Conservation (phyloP, 805 yeast species). For the Blastobotrys americana region DNA sequence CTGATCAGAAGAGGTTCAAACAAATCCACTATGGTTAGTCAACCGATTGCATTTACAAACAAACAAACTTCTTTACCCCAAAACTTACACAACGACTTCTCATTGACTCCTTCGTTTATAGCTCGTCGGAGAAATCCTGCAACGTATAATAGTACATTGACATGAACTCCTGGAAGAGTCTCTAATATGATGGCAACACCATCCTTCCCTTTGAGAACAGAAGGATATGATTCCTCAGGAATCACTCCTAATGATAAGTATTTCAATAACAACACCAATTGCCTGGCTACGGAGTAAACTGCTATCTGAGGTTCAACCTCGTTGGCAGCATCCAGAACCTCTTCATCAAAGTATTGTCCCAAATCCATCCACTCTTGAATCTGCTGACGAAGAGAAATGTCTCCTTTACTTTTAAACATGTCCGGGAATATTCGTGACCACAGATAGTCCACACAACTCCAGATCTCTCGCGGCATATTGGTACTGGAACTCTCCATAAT, state of each 20-base stretch:
- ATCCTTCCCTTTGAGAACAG: constrained; percentile 23
- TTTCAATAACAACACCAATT: constrained; percentile 26
- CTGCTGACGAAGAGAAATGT: constrained; percentile 22
- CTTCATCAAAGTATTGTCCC: constrained; percentile 26
- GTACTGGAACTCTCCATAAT: constrained; percentile 11
- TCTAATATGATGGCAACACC: constrained; percentile 34
- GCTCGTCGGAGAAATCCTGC: constrained; percentile 35
- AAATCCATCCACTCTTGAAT: constrained; percentile 32
- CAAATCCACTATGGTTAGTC: constrained; percentile 22
- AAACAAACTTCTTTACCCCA: constrained; percentile 8
- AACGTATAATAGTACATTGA: constrained; percentile 37
- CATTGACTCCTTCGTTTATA: constrained; percentile 23
- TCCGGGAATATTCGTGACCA: constrained; percentile 21
- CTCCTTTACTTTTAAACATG: constrained; percentile 23
- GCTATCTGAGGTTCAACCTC: constrained; percentile 30
- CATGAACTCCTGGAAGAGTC: constrained; percentile 35
- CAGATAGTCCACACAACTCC: constrained; percentile 31
- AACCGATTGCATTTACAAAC: no score
- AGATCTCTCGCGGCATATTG: constrained; percentile 32
- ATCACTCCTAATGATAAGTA: constrained; percentile 38
- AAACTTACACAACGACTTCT: background rate
- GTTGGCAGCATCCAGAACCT: constrained; percentile 26
- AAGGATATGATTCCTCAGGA: constrained; percentile 25
- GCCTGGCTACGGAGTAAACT: constrained; percentile 35
- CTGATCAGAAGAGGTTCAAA: constrained; percentile 30